Evolutionary conservation across 2,329 filamentous ascomycete species (phyloP).

Genomic region (Biscogniauxia sp.): DNA sequence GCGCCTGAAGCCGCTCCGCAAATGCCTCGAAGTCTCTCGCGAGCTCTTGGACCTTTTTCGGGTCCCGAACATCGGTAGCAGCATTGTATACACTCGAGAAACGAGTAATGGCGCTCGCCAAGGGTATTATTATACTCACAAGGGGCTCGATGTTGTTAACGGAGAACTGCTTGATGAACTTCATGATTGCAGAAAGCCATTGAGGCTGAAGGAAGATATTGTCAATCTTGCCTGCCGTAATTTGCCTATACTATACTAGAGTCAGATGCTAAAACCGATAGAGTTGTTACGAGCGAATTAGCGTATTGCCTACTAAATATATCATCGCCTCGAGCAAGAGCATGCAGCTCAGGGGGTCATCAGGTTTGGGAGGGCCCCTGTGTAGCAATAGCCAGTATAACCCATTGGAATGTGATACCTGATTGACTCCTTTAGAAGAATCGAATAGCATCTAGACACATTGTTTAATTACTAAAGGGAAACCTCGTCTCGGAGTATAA

Average conservation of each 20-base stretch:
- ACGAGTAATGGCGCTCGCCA: conserved; percentile 1
- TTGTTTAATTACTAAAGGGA: neutral
- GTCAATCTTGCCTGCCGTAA: conserved; percentile 7
- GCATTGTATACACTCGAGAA: conserved; percentile 1
- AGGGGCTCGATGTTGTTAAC: no score
- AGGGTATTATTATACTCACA: no score
- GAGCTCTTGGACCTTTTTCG: neutral
- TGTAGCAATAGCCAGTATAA: conserved; percentile 13
- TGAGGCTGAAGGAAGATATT: conserved; percentile 10
- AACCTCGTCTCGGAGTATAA: neutral
- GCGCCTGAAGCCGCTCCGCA: neutral
- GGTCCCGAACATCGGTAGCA: conserved; percentile 1
- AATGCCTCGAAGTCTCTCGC: neutral
- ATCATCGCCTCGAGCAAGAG: conserved; percentile 12
- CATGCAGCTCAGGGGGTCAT: conserved; percentile 8
- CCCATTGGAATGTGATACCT: conserved; percentile 14
- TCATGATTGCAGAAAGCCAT: conserved; percentile 6
- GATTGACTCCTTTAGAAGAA: conserved; percentile 5
- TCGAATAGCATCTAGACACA: conserved; percentile 9
- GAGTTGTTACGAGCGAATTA: no score
- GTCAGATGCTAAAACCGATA: no score
- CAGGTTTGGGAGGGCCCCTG: conserved; percentile 10
- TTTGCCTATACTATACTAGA: conserved; percentile 3
- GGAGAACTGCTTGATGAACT: conserved; percentile 5
- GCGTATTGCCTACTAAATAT: conserved; percentile 6